Conservation (phyloP, 805 yeast species). For the Candida nanaspora region DNA sequence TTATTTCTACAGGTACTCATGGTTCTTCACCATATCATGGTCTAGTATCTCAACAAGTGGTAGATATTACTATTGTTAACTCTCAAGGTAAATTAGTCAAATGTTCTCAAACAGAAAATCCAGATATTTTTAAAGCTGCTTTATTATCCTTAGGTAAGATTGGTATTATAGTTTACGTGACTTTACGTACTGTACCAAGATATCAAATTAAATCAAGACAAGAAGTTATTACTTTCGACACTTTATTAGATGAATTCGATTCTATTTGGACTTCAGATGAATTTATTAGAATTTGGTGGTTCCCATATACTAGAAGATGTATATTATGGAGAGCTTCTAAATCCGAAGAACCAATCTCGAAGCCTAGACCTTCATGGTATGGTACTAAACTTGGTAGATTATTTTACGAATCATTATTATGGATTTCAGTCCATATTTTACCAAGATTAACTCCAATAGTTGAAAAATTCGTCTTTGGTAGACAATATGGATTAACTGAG, state of each 20-base stretch:
- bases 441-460: conserved; percentile 79
- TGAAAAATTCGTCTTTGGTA: conserved; percentile 76
- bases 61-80: conserved; percentile 65
- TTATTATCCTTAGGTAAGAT: conserved; percentile 82
- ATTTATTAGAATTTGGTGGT: conserved; percentile 95
- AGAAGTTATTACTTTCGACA: conserved; percentile 73
- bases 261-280: conserved; percentile 84
- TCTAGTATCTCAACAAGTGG: conserved; percentile 79
- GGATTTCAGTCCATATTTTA: conserved; percentile 65
- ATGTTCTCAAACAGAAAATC: conserved; percentile 59
- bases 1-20: conserved; percentile 93
- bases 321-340: conserved; percentile 87
- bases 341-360: conserved; percentile 54
- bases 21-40: conserved; percentile 95
- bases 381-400: conserved; percentile 74
- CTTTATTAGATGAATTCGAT: conserved; percentile 68
- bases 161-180: conserved; percentile 82
- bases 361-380: conserved; percentile 74
- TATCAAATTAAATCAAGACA: conserved; percentile 76
- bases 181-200: conserved; percentile 76
- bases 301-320: conserved; percentile 83
- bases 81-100: conserved; percentile 67
- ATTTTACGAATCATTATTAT: conserved; percentile 72
- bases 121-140: conserved; percentile 72
- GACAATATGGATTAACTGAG: conserved; percentile 76